These are phyloP conservation scores for Potentilla sterilis DNA, from an alignment of 306 rosid genomes.

Conservation along the genomic window DNA sequence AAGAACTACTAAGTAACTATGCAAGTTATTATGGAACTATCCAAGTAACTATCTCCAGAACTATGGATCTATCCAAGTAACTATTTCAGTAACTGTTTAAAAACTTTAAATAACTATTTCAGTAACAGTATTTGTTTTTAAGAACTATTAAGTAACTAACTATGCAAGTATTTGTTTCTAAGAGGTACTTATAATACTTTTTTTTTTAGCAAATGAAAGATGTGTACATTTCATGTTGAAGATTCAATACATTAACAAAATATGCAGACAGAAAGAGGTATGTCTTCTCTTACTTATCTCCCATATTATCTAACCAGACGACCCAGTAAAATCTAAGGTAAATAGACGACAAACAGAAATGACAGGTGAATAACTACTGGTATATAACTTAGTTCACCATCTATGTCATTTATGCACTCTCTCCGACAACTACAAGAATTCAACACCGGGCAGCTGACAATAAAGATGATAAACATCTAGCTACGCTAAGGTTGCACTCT, in stretches of 20 bases:
- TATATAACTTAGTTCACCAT: slow-evolving; percentile 15
- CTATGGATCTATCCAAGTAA: too few species aligned
- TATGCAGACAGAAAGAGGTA: neutral
- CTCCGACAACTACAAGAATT: slow-evolving; percentile 37
- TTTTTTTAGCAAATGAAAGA: neutral
- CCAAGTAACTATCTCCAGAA: too few species aligned
- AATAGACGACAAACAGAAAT: slow-evolving; percentile 12
- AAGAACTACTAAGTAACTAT: too few species aligned
- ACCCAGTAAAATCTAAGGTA: slow-evolving; percentile 4
- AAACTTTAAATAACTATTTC: too few species aligned
- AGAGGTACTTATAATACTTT: too few species aligned
- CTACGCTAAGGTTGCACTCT: slow-evolving; percentile 24
- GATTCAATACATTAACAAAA: slow-evolving; percentile 9
- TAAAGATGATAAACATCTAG: slow-evolving; percentile 28
- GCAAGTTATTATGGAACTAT: too few species aligned
- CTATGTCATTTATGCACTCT: slow-evolving; percentile 31
- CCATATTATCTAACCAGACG: slow-evolving; percentile 15
- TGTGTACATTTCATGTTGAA: neutral
- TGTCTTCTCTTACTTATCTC: slow-evolving; percentile 15
- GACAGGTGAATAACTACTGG: slow-evolving; percentile 22
- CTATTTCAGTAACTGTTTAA: too few species aligned
- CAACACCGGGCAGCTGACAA: slow-evolving; percentile 26
- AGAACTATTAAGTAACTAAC: too few species aligned
- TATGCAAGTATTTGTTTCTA: too few species aligned
- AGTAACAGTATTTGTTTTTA: too few species aligned